These are phyloP conservation scores for Neurospora sp. DNA, from an alignment of 495 filamentous ascomycete genomes.

Conservation along the genomic window DNA sequence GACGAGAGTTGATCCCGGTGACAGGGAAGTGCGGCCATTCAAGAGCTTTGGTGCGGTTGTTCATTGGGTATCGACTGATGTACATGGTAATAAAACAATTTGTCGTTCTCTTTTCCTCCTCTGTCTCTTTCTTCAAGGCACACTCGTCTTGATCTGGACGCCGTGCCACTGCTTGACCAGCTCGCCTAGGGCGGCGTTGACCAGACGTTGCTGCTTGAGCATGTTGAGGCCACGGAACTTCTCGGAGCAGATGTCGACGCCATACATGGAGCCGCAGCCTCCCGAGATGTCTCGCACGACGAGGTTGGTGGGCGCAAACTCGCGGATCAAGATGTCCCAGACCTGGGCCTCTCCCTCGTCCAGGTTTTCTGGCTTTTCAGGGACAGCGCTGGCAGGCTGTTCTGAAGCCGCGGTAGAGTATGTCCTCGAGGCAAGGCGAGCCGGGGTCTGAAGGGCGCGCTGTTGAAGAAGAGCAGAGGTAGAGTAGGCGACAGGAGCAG, in stretches of 20 bases:
- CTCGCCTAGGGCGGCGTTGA: conserved; percentile 56
- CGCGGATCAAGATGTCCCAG: conserved; percentile 33
- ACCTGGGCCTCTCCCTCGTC: conserved; percentile 34
- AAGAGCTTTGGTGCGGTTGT: not conserved
- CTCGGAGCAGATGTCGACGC: conserved; percentile 54
- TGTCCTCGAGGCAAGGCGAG: not conserved
- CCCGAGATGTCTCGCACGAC: conserved; percentile 69
- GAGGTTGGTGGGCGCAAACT: conserved; percentile 35
- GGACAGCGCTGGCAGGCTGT: not conserved
- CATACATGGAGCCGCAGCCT: conserved; percentile 72
- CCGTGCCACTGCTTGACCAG: conserved; percentile 70
- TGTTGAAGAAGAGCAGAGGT: conserved; percentile 1
- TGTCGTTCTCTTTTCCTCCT: not conserved
- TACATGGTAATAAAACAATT: not conserved
- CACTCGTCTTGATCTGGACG: conserved; percentile 56
- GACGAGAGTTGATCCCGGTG: not conserved
- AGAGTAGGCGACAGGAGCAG: not conserved
- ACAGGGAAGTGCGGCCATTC: not conserved
- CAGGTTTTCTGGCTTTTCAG: conserved; percentile 31
- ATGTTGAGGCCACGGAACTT: conserved; percentile 55
- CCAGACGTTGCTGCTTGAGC: conserved; percentile 63
- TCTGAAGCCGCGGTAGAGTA: not conserved
- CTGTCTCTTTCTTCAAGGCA: conserved; percentile 14
- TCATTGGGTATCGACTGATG: conserved; percentile 1
- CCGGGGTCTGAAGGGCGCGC: conserved; percentile 3